These are phyloP conservation scores for Porphyridium purpureum DNA, from an alignment of 23 red algal genomes.

Conservation along the genomic window DNA sequence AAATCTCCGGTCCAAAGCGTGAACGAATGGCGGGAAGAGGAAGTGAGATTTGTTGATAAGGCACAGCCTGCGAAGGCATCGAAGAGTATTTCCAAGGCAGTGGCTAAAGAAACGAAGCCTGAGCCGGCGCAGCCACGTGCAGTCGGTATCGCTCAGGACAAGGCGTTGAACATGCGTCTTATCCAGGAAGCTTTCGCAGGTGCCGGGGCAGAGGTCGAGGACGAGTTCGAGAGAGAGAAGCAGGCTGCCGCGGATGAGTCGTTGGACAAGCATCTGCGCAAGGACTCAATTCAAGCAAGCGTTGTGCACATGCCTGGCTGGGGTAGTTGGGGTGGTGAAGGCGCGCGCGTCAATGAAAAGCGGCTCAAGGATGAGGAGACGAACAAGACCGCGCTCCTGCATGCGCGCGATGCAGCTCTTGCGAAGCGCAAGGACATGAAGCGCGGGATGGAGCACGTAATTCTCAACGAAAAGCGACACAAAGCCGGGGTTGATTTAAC, in stretches of 20 bases:
- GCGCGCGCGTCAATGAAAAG: not conserved
- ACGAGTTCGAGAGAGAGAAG: not conserved
- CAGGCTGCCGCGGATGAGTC: not conserved
- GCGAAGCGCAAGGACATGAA: not conserved
- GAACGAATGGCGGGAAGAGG: no score
- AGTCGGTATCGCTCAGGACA: not conserved
- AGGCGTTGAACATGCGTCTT: not conserved
- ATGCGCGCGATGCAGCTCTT: not conserved
- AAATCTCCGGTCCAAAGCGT: no score
- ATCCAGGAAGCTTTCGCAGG: not conserved
- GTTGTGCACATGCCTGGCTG: no score
- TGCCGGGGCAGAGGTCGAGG: not conserved
- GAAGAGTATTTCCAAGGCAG: no score
- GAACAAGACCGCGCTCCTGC: not conserved
- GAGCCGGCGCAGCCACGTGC: not conserved
- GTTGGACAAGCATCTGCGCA: not conserved
- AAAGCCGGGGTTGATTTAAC: not conserved
- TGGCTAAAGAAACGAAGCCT: no score
- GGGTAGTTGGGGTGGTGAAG: conserved; percentile 1
- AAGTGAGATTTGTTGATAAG: no score
- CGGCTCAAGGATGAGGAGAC: not conserved
- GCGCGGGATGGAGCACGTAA: not conserved
- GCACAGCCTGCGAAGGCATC: no score
- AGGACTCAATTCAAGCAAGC: no score
- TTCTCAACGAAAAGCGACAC: not conserved